phyloP scores from a whole-genome alignment of 306 rosid genomes.

The Sechiopsis laciniata region DNA sequence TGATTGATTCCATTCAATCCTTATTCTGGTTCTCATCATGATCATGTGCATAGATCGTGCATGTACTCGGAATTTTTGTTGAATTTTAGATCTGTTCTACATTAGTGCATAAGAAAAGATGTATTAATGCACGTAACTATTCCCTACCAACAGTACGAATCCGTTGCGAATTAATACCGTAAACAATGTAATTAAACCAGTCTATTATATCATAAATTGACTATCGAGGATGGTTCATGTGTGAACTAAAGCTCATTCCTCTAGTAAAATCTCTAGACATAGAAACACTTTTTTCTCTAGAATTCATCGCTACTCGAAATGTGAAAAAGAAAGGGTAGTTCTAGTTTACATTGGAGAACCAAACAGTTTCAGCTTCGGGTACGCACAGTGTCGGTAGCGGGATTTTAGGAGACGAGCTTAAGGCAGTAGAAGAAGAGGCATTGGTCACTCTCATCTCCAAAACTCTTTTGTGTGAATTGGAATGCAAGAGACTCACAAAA shows the following conservation, averaged over 20 bases:
- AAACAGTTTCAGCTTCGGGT: background rate
- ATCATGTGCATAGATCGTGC: background rate
- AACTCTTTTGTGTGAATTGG: conserved; percentile 69
- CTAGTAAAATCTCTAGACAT: background rate
- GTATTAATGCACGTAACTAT: no score
- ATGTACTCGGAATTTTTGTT: background rate
- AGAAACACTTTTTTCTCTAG: background rate
- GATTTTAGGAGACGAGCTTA: conserved; percentile 22
- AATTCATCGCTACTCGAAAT: background rate
- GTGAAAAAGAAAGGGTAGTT: background rate
- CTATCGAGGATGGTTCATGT: no score
- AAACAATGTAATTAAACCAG: background rate
- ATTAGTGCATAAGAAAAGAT: background rate
- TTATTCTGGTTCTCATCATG: background rate
- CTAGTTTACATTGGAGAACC: background rate
- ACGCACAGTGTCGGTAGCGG: background rate
- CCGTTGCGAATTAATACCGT: background rate
- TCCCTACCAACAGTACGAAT: background rate
- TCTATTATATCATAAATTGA: background rate
- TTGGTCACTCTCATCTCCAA: conserved; percentile 59
- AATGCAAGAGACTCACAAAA: conserved; percentile 58
- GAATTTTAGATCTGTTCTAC: background rate
- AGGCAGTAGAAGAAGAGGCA: conserved; percentile 27
- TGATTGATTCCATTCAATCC: conserved; percentile 5
- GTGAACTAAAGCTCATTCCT: background rate